Evolutionary conservation across 495 filamentous ascomycete genomes (phyloP).

Genomic region (Darksidea phi): DNA sequence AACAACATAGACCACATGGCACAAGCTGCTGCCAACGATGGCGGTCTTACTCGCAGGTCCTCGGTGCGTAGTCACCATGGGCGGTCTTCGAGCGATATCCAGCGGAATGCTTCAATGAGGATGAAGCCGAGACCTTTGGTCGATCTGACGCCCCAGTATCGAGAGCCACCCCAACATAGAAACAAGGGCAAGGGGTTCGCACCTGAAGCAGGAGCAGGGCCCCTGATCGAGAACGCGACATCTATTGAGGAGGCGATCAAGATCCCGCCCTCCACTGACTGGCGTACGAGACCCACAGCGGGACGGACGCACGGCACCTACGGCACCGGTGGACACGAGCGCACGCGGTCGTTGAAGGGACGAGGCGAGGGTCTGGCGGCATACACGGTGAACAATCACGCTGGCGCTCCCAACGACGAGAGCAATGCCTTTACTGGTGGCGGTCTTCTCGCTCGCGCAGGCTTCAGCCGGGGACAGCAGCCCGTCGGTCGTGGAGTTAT

Average conservation of each 20-base stretch:
- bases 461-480: slow-evolving; percentile 38
- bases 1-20: slow-evolving; percentile 38
- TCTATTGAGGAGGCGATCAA: slow-evolving; percentile 53
- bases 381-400: slow-evolving; percentile 31
- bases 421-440: slow-evolving; percentile 38
- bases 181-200: slow-evolving; percentile 67
- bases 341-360: slow-evolving; percentile 19
- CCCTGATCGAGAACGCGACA: slow-evolving; percentile 67
- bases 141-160: slow-evolving; percentile 71
- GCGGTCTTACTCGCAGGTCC: slow-evolving; percentile 18
- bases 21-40: slow-evolving; percentile 5
- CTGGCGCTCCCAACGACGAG: slow-evolving; percentile 27
- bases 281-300: slow-evolving; percentile 47
- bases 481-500: slow-evolving; percentile 53
- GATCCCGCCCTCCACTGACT: slow-evolving; percentile 55
- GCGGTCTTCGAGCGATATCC: slow-evolving; percentile 34
- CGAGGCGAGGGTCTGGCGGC: slow-evolving; percentile 22
- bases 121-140: slow-evolving; percentile 62
- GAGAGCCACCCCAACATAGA: slow-evolving; percentile 69
- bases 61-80: slow-evolving; percentile 25
- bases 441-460: slow-evolving; percentile 35
- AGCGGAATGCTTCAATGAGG: slow-evolving; percentile 36
- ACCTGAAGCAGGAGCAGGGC: slow-evolving; percentile 52
- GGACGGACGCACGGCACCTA: slow-evolving; percentile 20
- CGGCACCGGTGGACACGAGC: slow-evolving; percentile 26